These are phyloP conservation scores for Mollisia scopiformis DNA, from an alignment of 2,329 filamentous ascomycete species.

Conservation along the genomic window DNA sequence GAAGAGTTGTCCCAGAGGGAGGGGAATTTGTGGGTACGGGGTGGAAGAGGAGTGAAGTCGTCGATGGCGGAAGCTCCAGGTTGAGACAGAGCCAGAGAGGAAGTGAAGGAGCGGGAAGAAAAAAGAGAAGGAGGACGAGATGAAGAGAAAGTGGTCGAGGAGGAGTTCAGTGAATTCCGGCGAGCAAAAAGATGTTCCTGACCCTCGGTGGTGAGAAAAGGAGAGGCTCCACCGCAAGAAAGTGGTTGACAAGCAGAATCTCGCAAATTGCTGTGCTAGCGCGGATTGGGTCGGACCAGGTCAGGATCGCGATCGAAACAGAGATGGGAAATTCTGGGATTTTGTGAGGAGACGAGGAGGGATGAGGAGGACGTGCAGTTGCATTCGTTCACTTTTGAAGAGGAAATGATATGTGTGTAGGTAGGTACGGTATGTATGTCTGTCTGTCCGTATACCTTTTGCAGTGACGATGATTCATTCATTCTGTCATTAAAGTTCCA, in stretches of 20 bases:
- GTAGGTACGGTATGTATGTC: background rate
- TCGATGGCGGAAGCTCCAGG: slow-evolving; percentile 17
- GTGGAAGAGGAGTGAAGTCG: slow-evolving; percentile 63
- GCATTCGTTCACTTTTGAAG: background rate
- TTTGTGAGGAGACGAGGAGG: too few relatives aligned
- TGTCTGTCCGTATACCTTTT: background rate
- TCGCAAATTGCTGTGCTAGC: slow-evolving; percentile 12
- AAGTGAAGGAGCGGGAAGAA: slow-evolving; percentile 12
- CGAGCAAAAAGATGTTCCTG: background rate
- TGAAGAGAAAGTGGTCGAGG: slow-evolving; percentile 10
- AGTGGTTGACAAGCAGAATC: slow-evolving; percentile 11
- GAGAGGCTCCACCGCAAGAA: slow-evolving; percentile 11
- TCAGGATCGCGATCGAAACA: background rate
- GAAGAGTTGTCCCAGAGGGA: slow-evolving; percentile 39
- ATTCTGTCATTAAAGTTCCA: background rate
- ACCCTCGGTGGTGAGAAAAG: slow-evolving; percentile 1
- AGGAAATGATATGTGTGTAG: background rate
- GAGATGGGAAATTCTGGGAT: too few relatives aligned
- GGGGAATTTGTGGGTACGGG: slow-evolving; percentile 39
- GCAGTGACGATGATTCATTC: background rate
- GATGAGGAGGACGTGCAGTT: background rate
- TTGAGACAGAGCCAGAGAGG: slow-evolving; percentile 30
- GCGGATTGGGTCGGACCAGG: background rate
- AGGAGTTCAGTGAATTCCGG: background rate
- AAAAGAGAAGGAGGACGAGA: slow-evolving; percentile 13